phyloP scores from a whole-genome alignment of 441 rosid genomes.

The Metrosideros polymorpha region DNA sequence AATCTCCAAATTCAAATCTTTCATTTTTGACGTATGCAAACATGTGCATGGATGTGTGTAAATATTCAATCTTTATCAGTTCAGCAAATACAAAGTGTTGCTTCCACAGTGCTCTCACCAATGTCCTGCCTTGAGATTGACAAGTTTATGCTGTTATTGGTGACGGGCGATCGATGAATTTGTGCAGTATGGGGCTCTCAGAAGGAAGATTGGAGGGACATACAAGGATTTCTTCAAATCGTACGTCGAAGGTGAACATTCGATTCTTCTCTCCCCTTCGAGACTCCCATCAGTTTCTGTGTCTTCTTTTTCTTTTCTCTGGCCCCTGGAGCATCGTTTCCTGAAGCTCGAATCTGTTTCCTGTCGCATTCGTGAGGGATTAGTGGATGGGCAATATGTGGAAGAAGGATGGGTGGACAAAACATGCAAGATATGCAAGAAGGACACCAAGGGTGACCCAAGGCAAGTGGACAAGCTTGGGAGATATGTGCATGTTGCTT shows the following conservation, averaged over 20 bases:
- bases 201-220: slow-evolving; percentile 93
- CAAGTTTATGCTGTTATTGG: not conserved
- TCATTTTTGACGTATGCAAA: not conserved
- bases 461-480: slow-evolving; percentile 81
- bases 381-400: slow-evolving; percentile 83
- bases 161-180: not conserved
- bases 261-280: not conserved
- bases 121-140: not conserved
- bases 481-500: slow-evolving; percentile 68
- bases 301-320: too few species aligned
- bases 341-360: not conserved
- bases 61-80: not conserved
- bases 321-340: not conserved
- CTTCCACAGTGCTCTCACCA: not conserved
- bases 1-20: not conserved
- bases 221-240: slow-evolving; percentile 93
- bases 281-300: not conserved
- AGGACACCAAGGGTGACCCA: slow-evolving; percentile 69
- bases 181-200: slow-evolving; percentile 81
- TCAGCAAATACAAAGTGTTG: not conserved
- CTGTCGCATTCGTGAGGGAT: not conserved
- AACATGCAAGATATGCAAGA: slow-evolving; percentile 82
- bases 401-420: slow-evolving; percentile 98
- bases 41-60: not conserved
- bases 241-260: slow-evolving; percentile 40